These are phyloP conservation scores for Artemisia princeps DNA, from an alignment of 140 eudicot genomes.

Conservation along the genomic window DNA sequence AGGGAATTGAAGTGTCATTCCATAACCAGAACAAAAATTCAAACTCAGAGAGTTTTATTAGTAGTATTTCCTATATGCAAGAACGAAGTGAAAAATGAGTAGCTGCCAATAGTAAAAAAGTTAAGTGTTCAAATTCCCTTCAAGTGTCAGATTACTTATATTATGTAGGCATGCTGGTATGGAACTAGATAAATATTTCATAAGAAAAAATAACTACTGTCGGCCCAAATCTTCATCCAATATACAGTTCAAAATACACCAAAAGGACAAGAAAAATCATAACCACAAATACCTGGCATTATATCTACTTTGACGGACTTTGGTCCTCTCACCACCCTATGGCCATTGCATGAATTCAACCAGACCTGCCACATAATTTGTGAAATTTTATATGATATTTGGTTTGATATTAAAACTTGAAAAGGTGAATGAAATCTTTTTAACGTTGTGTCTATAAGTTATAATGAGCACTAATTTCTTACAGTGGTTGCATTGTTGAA, in stretches of 20 bases:
- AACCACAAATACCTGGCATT: slow-evolving; percentile 57
- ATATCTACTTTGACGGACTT: slow-evolving; percentile 73
- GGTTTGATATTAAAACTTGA: no score
- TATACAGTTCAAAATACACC: background rate
- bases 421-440: no score
- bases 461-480: no score
- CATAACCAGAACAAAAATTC: background rate
- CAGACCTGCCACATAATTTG: no score
- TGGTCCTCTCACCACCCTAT: slow-evolving; percentile 60
- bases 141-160: slow-evolving; percentile 2
- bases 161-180: background rate
- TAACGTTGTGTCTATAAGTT: no score
- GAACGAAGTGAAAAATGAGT: background rate
- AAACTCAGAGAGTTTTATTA: background rate
- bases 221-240: slow-evolving; percentile 5
- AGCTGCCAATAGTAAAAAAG: background rate
- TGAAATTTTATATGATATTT: no score
- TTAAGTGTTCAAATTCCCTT: background rate
- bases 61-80: background rate
- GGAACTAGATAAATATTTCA: background rate
- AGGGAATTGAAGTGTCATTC: background rate
- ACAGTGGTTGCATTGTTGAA: no score
- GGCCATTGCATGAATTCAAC: slow-evolving; percentile 74
- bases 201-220: background rate
- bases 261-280: slow-evolving; percentile 7